These are phyloP conservation scores for Clonostachys rosea DNA, from an alignment of 2,329 filamentous ascomycete genomes.

Conservation along the genomic window DNA sequence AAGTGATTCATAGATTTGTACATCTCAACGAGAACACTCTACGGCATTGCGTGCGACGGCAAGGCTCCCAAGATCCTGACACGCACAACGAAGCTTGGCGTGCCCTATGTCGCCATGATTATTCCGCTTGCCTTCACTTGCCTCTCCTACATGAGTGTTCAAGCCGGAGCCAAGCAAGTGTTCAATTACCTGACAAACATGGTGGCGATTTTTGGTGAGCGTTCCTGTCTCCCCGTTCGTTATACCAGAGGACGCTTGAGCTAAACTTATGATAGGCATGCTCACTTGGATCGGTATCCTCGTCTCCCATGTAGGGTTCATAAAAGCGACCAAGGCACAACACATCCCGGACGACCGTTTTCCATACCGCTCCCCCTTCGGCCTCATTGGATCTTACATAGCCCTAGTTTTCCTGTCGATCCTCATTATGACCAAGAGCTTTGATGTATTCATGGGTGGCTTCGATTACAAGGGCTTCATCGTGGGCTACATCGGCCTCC, in stretches of 20 bases:
- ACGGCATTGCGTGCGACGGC: constrained; percentile 35
- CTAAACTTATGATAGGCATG: constrained; percentile 35
- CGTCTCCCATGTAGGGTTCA: constrained; percentile 66
- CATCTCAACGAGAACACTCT: constrained; percentile 40
- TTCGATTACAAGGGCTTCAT: constrained; percentile 49
- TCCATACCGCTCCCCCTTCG: constrained; percentile 61
- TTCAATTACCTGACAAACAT: constrained; percentile 57
- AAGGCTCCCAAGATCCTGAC: constrained; percentile 32
- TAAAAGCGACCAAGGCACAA: constrained; percentile 61
- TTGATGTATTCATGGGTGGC: constrained; percentile 64
- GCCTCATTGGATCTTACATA: constrained; percentile 65
- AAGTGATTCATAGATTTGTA: constrained; percentile 29
- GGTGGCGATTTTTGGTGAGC: constrained; percentile 45
- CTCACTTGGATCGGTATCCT: constrained; percentile 65
- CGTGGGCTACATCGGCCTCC: constrained; percentile 65
- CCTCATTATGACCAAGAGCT: constrained; percentile 69
- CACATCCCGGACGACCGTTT: constrained; percentile 59
- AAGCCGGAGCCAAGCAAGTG: constrained; percentile 52
- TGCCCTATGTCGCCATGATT: constrained; percentile 21
- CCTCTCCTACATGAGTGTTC: constrained; percentile 59
- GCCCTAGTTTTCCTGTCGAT: constrained; percentile 55
- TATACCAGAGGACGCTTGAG: no score
- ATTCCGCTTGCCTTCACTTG: constrained; percentile 49
- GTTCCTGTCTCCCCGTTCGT: no score
- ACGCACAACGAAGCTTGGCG: constrained; percentile 16